Conservation (phyloP, 2,329 filamentous ascomycete species). For the Rosellinia necatrix region DNA sequence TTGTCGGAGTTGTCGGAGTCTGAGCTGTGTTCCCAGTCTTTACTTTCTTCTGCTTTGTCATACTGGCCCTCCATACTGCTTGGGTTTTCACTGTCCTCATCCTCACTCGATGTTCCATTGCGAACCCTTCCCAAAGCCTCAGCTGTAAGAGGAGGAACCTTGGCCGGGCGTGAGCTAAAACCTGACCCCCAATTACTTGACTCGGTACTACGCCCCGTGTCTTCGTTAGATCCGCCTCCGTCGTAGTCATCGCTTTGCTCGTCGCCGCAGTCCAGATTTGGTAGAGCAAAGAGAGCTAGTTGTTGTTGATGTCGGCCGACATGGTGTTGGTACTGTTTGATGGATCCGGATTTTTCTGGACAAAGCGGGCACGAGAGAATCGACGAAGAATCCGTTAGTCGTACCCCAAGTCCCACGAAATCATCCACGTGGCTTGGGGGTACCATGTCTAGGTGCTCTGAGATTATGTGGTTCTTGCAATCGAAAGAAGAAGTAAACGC, state of each 20-base stretch:
- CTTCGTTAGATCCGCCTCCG: no score
- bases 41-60: no score
- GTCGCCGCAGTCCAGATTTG: background rate
- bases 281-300: slow-evolving; percentile 15
- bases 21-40: no score
- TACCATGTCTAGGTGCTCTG: background rate
- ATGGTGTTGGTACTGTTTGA: slow-evolving; percentile 6
- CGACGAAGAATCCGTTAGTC: background rate
- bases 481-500: background rate
- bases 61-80: no score
- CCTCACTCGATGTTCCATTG: no score
- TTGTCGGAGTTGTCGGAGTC: no score
- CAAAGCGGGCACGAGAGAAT: slow-evolving; percentile 3
- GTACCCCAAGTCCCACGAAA: slow-evolving; percentile 1
- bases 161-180: no score
- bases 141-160: no score
- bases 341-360: background rate
- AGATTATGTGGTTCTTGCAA: slow-evolving; percentile 1
- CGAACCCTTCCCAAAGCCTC: no score
- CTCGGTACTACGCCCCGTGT: no score
- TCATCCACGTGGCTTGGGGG: background rate
- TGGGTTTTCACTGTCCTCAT: no score
- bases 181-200: no score
- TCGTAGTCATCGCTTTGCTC: background rate
- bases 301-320: slow-evolving; percentile 14